These are phyloP conservation scores for Trichoderma cornu-damae DNA, from an alignment of 2,329 filamentous ascomycete genomes.

Conservation along the genomic window DNA sequence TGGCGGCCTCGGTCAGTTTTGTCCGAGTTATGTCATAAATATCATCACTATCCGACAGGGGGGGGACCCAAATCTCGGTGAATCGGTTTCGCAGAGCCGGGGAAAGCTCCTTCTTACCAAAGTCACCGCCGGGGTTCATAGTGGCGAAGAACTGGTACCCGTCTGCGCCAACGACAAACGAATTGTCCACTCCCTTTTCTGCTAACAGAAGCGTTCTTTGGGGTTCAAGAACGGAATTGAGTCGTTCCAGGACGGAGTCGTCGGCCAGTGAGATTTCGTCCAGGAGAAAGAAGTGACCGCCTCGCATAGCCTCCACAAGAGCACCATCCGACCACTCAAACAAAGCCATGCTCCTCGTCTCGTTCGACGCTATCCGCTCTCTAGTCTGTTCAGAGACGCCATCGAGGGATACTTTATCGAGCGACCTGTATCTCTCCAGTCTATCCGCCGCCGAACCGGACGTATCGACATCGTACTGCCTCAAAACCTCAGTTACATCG, in stretches of 20 bases:
- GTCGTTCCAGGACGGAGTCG: slow-evolving; percentile 89
- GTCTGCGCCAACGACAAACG: slow-evolving; percentile 66
- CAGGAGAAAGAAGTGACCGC: slow-evolving; percentile 83
- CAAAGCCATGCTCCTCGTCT: slow-evolving; percentile 68
- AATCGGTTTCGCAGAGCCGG: slow-evolving; percentile 93
- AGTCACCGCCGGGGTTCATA: slow-evolving; percentile 98
- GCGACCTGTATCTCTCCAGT: slow-evolving; percentile 49
- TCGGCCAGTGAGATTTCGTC: slow-evolving; percentile 98
- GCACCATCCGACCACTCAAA: slow-evolving; percentile 98
- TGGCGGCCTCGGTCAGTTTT: slow-evolving; percentile 58
- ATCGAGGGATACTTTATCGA: slow-evolving; percentile 44
- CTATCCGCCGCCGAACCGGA: slow-evolving; percentile 49
- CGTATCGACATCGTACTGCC: slow-evolving; percentile 36
- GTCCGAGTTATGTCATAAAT: slow-evolving; percentile 78
- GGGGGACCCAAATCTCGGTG: slow-evolving; percentile 97
- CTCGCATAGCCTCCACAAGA: slow-evolving; percentile 88
- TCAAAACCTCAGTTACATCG: slow-evolving; percentile 52
- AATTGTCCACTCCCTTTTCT: slow-evolving; percentile 84
- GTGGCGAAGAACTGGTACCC: slow-evolving; percentile 96
- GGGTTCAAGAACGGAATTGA: slow-evolving; percentile 95
- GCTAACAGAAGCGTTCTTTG: slow-evolving; percentile 81
- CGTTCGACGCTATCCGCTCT: slow-evolving; percentile 43
- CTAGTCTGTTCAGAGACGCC: slow-evolving; percentile 46
- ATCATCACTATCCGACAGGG: slow-evolving; percentile 78
- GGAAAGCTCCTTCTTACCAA: slow-evolving; percentile 95